Conservation (phyloP, 1,284 basidiomycete genomes). For the Butyriboletus appendiculatus region DNA sequence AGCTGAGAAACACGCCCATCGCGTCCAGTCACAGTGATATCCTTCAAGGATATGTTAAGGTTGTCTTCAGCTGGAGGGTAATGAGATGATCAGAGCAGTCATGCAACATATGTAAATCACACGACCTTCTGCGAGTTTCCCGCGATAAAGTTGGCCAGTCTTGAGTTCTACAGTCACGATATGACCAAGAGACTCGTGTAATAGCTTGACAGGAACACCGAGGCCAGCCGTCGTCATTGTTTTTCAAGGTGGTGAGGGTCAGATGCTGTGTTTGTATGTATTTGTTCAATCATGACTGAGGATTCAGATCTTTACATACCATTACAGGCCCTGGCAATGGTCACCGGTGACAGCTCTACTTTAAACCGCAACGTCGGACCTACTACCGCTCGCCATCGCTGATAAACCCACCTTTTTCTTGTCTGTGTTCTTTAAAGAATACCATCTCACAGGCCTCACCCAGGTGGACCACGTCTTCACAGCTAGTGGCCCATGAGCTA, state of each 20-base stretch:
- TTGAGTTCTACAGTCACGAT: slow-evolving; percentile 98
- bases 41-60: slow-evolving; percentile 94
- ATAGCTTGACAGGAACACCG: slow-evolving; percentile 89
- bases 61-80: slow-evolving; percentile 88
- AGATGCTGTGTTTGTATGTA: slow-evolving; percentile 19
- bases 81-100: slow-evolving; percentile 25
- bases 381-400: background rate
- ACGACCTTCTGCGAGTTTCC: slow-evolving; percentile 91
- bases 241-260: slow-evolving; percentile 11
- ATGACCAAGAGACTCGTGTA: slow-evolving; percentile 95
- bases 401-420: too few relatives aligned
- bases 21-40: slow-evolving; percentile 96
- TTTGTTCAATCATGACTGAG: slow-evolving; percentile 22
- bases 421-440: too few relatives aligned
- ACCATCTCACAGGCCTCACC: background rate
- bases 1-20: slow-evolving; percentile 99
- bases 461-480: background rate
- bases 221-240: slow-evolving; percentile 52
- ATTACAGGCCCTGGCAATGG: too few relatives aligned
- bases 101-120: slow-evolving; percentile 16
- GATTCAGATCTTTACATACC: too few relatives aligned
- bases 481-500: background rate
- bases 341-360: background rate
- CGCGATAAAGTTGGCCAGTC: slow-evolving; percentile 95
- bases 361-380: background rate